Evolutionary conservation across 2,329 filamentous ascomycete genomes (phyloP), one percentile per base, ranked within the genome.

Genomic region (Botrytis deweyae): DNA sequence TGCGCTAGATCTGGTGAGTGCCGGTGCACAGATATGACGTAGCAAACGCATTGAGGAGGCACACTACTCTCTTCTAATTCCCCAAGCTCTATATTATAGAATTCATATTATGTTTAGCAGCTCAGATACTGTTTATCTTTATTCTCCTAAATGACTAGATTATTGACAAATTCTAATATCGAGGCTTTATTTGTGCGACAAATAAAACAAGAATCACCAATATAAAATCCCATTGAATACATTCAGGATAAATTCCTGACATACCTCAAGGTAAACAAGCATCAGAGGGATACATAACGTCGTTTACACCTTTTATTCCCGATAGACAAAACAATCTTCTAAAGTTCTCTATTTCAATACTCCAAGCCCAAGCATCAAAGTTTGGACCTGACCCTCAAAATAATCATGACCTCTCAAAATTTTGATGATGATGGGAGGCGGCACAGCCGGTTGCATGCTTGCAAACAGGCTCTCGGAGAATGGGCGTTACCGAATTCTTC

Each of bases 401-500:
- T 52, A 7, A 68, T 29, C 22, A 68, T 68, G 65, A 18, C n/a
- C 29, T 40, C 44, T 40, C n/a, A 44, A 68, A 55, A 16, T 52
- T 68, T 58, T 20, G 67, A 70, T 25, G n/a, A n/a, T n/a, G n/a
- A n/a, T 62, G 9, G 67, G 67, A n/a, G 52, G 67, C 38, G 55
- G 67, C 7, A 70, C 67, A 49, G 52, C 67, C 52, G 67, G 52
- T 16, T 62, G 55, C n/a, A 80, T 83, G 2, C 77, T 85, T 14
- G 84, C 84, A 10, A 79, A 80, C 44, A 81, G 84, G 3, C 80
- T 85, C n/a, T 80, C 78, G n/a, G 83, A 84, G 73, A 79, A 83
- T 75, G 76, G 78, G 25, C 55, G 78, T 61, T 76, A 83, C 29
- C 76, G 78, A 10, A 82, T 85, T 8, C 76, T 82, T 20, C 83